Base-by-base conservation (phyloP, 192 early-diverging fungal genomes). In the Dispira parvispora region DNA sequence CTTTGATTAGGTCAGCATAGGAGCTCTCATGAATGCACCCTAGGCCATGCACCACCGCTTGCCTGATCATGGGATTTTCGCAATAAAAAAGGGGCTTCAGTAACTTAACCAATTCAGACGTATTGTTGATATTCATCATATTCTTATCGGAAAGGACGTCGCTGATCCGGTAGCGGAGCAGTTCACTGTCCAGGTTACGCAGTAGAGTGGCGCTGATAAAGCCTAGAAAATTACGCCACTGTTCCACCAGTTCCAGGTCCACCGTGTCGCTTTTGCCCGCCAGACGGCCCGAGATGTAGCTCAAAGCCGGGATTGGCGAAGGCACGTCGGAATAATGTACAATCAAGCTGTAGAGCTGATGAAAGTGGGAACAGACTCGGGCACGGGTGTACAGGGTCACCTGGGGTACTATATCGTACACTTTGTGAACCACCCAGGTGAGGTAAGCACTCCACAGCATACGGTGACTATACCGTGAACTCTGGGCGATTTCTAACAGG, bases 1-100 rank as follows among this genome's bases (percentile, higher is more conserved):
- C 84, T 62, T 84, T 74, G 21, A 91, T 68, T 9, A 94, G 72
- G 0, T 73, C 71, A 60, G 77, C 78, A 72, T 91, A 94, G 1
- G 79, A 72, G 38, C 73, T 66, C 56, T 69, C 68, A 62, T 89
- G 81, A 43, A 87, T 80, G 62, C 78, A 69, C 9, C 87, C 84
- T 1, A 91, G 67, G 0, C 82, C 78, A 0, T 74, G 69, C 12
- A 89, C 83, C 9, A 78, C 78, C 9, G 84, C 78, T 54, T 87
- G 78, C 50, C 90, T 75, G 11, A 92, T 87, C 11, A 68, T 61
- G 13, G 69, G 61, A 25, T 80, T 75, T 46, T 94, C 89, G 38
- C 79, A 82, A 18, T 78, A 66, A 8, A 94, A 66, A 12, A 89
- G 81, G 11, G 82, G 82, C 3, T 84, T 68, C 13, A 82, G 67